Conservation (phyloP, 306 rosid genomes). For the Glycine latifolia region DNA sequence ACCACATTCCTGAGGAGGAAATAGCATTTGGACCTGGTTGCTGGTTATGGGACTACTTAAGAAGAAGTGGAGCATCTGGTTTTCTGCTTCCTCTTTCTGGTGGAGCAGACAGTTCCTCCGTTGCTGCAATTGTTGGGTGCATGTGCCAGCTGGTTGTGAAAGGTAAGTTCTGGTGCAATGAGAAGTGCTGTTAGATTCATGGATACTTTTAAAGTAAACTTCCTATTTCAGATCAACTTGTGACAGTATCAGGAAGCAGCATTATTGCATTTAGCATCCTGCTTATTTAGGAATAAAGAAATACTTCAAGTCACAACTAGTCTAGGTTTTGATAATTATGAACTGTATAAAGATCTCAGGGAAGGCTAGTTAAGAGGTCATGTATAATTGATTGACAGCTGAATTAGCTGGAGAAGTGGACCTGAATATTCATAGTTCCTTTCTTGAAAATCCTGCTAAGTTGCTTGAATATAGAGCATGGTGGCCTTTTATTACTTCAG, state of each 20-base stretch:
- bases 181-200: constrained; percentile 23
- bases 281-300: constrained; percentile 16
- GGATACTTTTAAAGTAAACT: constrained; percentile 19
- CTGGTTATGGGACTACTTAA: constrained; percentile 98
- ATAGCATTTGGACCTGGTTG: constrained; percentile 98
- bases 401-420: constrained; percentile 12
- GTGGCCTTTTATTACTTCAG: constrained; percentile 22
- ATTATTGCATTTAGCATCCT: not conserved
- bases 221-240: constrained; percentile 39
- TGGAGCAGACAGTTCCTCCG: constrained; percentile 98
- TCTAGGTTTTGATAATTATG: constrained; percentile 10
- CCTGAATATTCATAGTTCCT: constrained; percentile 31
- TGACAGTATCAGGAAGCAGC: constrained; percentile 11
- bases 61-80: constrained; percentile 99
- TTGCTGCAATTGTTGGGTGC: constrained; percentile 97
- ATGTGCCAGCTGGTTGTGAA: constrained; percentile 96
- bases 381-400: constrained; percentile 26
- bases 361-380: constrained; percentile 12
- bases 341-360: constrained; percentile 2
- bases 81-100: constrained; percentile 99
- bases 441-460: constrained; percentile 36
- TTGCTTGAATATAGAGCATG: constrained; percentile 28
- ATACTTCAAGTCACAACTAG: constrained; percentile 22
- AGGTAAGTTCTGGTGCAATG: constrained; percentile 58
- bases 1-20: constrained; percentile 94